Base-by-base conservation (phyloP, 805 yeast genomes). In the Ogataea angusta region DNA sequence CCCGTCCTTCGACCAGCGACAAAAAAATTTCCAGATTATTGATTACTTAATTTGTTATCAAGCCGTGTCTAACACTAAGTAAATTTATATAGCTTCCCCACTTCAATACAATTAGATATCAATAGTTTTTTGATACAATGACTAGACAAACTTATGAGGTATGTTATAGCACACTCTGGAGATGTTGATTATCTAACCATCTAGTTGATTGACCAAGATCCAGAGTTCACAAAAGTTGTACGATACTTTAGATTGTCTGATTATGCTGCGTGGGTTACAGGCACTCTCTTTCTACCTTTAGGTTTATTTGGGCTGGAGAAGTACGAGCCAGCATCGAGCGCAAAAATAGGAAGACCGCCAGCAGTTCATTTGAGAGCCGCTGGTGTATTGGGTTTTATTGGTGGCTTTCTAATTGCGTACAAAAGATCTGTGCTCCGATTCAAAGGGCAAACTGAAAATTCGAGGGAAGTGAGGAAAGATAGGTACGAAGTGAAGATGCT, bases 351-450 rank as follows among this genome's bases (percentile, higher is more conserved):
- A 27, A 75, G 68, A 54, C 75, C 84, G 17, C 74, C 82, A 13
- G 72, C 76, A 14, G 66, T 73, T 45, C 68, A 73, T 7, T 58
- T 83, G 51, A 74, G 91, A 63, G 73, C 76, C 12, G 76, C 85
- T 30, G 67, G 78, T 1, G 57, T 76, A 36, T 60, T 85, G 37
- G 95, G 95, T 9, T 62, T 74, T 25, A 54, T 74, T 37, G 90
- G 89, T 38, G 95, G 95, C 1, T 86, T 87, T 60, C 63, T 79
- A 46, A 64, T 78, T 37, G 84, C 89, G 27, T 87, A 85, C 64
- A 74, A 75, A 34, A 68, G 76, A 46, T 79, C 90, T 9, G 68
- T 82, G 18, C 72, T 74, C 60, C 75, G 95, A 57, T 86, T 86
- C 65, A 78, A 82, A 73, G 95, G 95, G 19, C 76, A 78, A 69